Evolutionary conservation across 495 filamentous ascomycete species (phyloP).

Genomic region (Cryomyces minteri): DNA sequence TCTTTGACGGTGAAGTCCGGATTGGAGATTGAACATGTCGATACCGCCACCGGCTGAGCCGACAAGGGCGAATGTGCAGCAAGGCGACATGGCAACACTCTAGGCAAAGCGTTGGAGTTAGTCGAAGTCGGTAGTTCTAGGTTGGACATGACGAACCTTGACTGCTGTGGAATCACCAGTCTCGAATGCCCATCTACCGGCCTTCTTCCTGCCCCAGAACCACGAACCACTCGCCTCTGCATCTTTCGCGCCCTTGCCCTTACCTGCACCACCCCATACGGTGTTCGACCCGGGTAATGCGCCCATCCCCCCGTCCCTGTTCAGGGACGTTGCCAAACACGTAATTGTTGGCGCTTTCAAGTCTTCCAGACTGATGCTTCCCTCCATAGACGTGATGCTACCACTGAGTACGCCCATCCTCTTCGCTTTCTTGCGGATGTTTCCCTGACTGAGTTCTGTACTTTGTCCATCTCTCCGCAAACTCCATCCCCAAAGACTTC

Average conservation of each 20-base stretch:
- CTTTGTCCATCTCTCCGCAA: slow-evolving; percentile 87
- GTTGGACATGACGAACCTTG: slow-evolving; percentile 24
- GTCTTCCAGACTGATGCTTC: slow-evolving; percentile 43
- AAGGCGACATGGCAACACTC: slow-evolving; percentile 72
- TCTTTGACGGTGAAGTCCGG: slow-evolving; percentile 63
- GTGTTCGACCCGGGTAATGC: slow-evolving; percentile 45
- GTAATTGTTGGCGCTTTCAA: slow-evolving; percentile 82
- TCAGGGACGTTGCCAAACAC: slow-evolving; percentile 74
- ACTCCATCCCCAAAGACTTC: slow-evolving; percentile 90
- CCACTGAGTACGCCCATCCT: slow-evolving; percentile 50
- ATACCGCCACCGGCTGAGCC: slow-evolving; percentile 68
- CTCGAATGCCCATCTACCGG: slow-evolving; percentile 82
- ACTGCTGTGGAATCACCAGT: slow-evolving; percentile 72
- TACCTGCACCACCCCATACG: slow-evolving; percentile 59
- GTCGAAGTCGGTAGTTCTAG: slow-evolving; percentile 1
- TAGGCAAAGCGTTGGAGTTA: slow-evolving; percentile 8
- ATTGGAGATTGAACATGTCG: slow-evolving; percentile 94
- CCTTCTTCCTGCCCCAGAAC: slow-evolving; percentile 92
- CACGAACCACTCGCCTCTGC: slow-evolving; percentile 47
- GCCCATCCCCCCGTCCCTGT: slow-evolving; percentile 84
- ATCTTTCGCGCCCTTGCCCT: slow-evolving; percentile 32
- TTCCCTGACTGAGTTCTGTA: slow-evolving; percentile 79
- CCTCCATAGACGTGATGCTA: slow-evolving; percentile 26
- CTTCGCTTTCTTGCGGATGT: slow-evolving; percentile 64
- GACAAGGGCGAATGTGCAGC: slow-evolving; percentile 86